A percentile compares a stretch with the other conserved stretches of the same genome.
These are phyloP conservation scores for Botryosphaeria dothidea DNA, from an alignment of 2,329 filamentous ascomycete genomes.

Conservation along the genomic window DNA sequence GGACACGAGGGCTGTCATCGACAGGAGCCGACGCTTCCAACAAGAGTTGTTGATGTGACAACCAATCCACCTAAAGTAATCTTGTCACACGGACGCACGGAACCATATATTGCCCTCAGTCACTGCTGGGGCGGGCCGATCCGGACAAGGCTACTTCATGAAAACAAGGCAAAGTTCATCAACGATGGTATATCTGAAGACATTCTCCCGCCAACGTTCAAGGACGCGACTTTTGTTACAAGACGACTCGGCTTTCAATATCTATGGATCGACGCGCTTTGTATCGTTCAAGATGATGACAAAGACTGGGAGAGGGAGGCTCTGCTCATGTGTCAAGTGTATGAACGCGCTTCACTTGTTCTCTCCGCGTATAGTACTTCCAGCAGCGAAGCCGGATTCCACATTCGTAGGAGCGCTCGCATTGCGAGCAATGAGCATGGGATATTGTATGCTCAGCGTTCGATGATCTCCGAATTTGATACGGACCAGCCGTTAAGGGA, in stretches of 20 bases:
- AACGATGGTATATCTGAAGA: neutral
- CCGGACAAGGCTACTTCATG: neutral
- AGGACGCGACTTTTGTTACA: neutral
- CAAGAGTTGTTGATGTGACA: too few relatives aligned
- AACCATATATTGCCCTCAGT: slow-evolving; percentile 4
- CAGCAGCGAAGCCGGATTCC: neutral
- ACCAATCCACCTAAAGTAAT: neutral
- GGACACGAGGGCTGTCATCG: too few relatives aligned
- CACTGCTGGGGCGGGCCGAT: slow-evolving; percentile 4
- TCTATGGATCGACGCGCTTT: slow-evolving; percentile 11
- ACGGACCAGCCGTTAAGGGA: neutral
- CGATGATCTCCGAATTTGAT: neutral
- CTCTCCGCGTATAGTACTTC: neutral
- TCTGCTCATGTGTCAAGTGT: neutral
- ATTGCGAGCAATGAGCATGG: neutral
- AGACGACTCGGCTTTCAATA: neutral
- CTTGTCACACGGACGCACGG: neutral
- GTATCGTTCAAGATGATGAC: slow-evolving; percentile 12
- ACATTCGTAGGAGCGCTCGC: neutral
- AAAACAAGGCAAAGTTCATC: neutral
- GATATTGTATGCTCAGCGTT: neutral
- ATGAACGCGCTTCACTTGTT: neutral
- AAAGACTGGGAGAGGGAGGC: neutral
- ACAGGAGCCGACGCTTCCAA: too few relatives aligned
- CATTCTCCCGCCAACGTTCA: neutral